phyloP scores from a whole-genome alignment of 73 alveolate species.

The Halteria grandinella region DNA sequence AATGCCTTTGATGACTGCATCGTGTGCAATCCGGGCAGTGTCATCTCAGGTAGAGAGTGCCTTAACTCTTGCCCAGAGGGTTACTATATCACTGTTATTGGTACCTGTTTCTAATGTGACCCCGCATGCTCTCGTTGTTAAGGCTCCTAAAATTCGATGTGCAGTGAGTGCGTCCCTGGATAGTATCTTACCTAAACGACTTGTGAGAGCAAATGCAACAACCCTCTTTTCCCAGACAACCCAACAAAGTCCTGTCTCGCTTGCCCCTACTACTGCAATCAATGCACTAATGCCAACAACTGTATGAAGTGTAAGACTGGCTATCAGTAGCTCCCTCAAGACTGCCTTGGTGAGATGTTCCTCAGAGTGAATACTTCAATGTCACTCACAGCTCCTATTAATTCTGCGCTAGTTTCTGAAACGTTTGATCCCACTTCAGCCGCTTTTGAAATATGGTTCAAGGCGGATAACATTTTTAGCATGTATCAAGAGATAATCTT shows the following conservation, averaged over 20 bases:
- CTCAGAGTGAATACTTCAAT: not conserved
- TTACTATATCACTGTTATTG: not conserved
- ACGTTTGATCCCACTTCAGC: not conserved
- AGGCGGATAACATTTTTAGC: constrained; percentile 11
- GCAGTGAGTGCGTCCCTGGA: not conserved
- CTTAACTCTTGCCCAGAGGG: not conserved
- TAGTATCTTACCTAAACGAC: not conserved
- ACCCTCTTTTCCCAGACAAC: not conserved
- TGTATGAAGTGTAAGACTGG: constrained; percentile 12
- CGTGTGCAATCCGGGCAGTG: constrained; percentile 1
- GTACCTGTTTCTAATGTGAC: constrained; percentile 33
- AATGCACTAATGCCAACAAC: not conserved
- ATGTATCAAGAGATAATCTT: not conserved
- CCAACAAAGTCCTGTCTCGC: not conserved
- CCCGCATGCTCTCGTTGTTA: constrained; percentile 1
- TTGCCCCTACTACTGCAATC: constrained; percentile 14
- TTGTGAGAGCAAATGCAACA: constrained; percentile 6
- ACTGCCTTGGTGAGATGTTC: constrained; percentile 22
- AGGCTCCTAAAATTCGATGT: not conserved
- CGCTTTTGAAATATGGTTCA: constrained; percentile 32
- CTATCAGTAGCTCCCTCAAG: not conserved
- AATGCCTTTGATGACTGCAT: not conserved
- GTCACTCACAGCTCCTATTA: not conserved
- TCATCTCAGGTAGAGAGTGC: not conserved
- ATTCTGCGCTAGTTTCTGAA: not conserved